These are phyloP conservation scores for Styphnolobium japonicum DNA, from an alignment of 306 rosid species.

Conservation along the genomic window DNA sequence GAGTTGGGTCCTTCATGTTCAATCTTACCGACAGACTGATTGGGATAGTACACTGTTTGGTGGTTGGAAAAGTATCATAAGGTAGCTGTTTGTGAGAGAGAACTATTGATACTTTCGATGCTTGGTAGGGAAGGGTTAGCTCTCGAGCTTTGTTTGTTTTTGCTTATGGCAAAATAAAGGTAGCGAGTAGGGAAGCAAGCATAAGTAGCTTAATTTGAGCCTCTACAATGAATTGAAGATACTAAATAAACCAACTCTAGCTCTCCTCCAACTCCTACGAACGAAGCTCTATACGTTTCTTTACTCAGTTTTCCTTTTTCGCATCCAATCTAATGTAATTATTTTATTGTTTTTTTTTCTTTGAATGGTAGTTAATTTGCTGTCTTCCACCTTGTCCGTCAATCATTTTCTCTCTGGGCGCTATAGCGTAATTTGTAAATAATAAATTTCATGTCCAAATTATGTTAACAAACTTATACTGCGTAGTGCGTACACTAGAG, in stretches of 20 bases:
- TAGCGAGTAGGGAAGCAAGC: not conserved
- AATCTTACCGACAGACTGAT: conserved; percentile 30
- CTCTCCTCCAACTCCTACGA: not conserved
- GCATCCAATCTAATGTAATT: not conserved
- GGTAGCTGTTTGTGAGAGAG: not conserved
- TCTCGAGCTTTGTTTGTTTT: not conserved
- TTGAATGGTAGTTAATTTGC: not conserved
- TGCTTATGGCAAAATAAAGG: not conserved
- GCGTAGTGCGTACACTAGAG: not conserved
- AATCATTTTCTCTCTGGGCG: not conserved
- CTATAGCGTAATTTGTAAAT: not conserved
- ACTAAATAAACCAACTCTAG: not conserved
- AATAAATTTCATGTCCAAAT: not conserved
- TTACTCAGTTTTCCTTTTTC: not conserved
- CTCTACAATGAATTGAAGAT: not conserved
- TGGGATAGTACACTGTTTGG: conserved; percentile 33
- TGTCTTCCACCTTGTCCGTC: not conserved
- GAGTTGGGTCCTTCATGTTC: conserved; percentile 5
- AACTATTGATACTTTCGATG: not conserved
- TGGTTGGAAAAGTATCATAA: conserved; percentile 25
- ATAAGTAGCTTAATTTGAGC: not conserved
- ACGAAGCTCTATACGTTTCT: not conserved
- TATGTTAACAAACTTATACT: not conserved
- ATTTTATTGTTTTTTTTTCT: not conserved
- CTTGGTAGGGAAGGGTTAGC: not conserved